Percentiles rank a stretch among this genome's conserved stretches.
Evolutionary conservation across 805 yeast genomes (phyloP).

Genomic region (Candida sanyiensis): DNA sequence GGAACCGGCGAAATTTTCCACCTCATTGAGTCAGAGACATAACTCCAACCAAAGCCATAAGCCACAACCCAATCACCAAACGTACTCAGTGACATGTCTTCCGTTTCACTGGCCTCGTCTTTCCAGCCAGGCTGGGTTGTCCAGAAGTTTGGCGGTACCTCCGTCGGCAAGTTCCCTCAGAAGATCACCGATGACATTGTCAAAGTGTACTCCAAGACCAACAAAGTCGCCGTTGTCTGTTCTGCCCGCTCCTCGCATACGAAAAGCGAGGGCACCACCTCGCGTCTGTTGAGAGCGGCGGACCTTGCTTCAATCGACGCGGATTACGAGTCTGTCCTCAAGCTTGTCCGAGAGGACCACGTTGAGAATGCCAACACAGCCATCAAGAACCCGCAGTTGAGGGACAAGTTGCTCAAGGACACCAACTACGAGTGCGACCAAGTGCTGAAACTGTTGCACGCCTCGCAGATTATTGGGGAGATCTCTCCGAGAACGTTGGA

Average conservation of each 20-base stretch:
- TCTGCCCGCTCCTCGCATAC: constrained; percentile 90
- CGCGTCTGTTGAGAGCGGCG: constrained; percentile 78
- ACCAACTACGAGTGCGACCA: constrained; percentile 61
- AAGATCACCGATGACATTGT: constrained; percentile 83
- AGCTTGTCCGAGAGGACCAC: constrained; percentile 76
- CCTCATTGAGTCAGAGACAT: too few species aligned
- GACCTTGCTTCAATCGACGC: constrained; percentile 62
- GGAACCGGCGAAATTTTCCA: too few species aligned
- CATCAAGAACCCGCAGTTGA: constrained; percentile 43
- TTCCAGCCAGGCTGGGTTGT: constrained; percentile 54
- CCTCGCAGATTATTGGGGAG: constrained; percentile 89
- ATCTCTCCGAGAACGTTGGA: constrained; percentile 85
- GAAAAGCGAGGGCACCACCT: constrained; percentile 93
- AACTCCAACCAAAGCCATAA: too few species aligned
- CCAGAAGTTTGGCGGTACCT: constrained; percentile 96
- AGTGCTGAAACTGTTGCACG: constrained; percentile 68
- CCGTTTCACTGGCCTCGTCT: constrained; percentile 17
- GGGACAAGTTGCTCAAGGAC: constrained; percentile 47
- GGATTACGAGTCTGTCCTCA: constrained; percentile 53
- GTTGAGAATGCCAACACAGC: constrained; percentile 56
- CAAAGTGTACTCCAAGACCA: constrained; percentile 50
- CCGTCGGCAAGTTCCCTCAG: constrained; percentile 90
- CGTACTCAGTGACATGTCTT: too few species aligned
- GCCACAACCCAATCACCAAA: too few species aligned
- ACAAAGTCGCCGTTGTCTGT: constrained; percentile 88